Base-by-base conservation (phyloP, 1,284 basidiomycete genomes). In the Sphaerobolus stellatus region DNA sequence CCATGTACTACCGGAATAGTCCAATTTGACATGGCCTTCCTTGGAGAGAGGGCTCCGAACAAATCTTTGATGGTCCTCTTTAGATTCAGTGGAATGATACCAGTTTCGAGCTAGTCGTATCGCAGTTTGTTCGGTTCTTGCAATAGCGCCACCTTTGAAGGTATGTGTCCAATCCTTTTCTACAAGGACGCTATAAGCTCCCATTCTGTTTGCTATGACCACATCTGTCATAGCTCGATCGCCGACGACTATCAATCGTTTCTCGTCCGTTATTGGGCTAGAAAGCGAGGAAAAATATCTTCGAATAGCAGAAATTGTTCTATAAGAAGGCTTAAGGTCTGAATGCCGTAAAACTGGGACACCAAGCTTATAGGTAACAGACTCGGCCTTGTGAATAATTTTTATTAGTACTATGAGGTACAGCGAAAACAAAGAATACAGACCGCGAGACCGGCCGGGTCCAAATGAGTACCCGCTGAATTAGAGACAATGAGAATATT, bases 401-500 rank as follows among this genome's bases (percentile, higher is more conserved):
- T 18, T 31, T 31, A 13, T 2, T 7, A 22, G 7, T 16, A 8
- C 16, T 16, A 13, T 36, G n/a, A 30, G 28, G 28, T 20, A 47
- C 38, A 11, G 18, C 50, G n/a, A 31, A 38, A 52, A 38, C 11
- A 28, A 27, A 22, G 27, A 24, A 44, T 43, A 70, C 81, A 59
- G 61, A 89, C 94, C 74, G 90, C 90, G 47, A 92, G 83, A 31
- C 82, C 84, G 33, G 85, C 88, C 0, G 87, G 80, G 67, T 98
- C 96, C 50, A 83, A 77, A 40, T 71, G 73, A 16, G 90, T 90
- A 1, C 96, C 96, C 1, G 93, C 93, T 24, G 94, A 94, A 69
- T 98, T 98, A 71, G 91, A 94, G 36, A 98, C 94, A 51, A 98
- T 84, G 58, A 99, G 76, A 9, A 98, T 83, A 59, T 93, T 88